phyloP scores from a whole-genome alignment of 176 grass and related monocot genomes.

The bread wheat (Triticum aestivum) region DNA sequence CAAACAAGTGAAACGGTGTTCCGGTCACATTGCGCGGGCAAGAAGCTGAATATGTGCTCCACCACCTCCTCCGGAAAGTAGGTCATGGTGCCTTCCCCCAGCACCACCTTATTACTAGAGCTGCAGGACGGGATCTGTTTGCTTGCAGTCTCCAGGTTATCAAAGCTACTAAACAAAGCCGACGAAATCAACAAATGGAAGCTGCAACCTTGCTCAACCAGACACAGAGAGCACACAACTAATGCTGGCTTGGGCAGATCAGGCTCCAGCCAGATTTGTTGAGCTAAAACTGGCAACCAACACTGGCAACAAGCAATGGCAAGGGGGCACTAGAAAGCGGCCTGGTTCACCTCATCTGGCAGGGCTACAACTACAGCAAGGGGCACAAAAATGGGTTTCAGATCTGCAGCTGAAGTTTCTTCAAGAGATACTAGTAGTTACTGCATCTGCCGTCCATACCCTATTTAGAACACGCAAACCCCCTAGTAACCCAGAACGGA shows the following conservation, averaged over 20 bases:
- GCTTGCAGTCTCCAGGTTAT: background rate
- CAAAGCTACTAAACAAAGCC: background rate
- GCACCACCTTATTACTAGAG: conserved; percentile 23
- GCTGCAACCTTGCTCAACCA: background rate
- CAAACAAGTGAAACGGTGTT: conserved; percentile 74
- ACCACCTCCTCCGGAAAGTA: conserved; percentile 92
- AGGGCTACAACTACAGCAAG: conserved; percentile 2
- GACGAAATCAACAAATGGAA: background rate
- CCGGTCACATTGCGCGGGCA: conserved; percentile 54
- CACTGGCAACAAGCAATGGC: background rate
- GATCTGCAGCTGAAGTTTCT: conserved; percentile 17
- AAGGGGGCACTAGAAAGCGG: background rate
- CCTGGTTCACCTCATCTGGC: conserved; percentile 10
- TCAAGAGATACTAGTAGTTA: background rate
- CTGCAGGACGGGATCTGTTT: conserved; percentile 20
- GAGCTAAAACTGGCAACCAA: background rate
- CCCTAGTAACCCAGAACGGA: conserved; percentile 21
- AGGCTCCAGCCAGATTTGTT: background rate
- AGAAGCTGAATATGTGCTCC: conserved; percentile 87
- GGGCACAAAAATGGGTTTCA: background rate
- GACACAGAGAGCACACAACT: background rate
- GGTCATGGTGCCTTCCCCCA: conserved; percentile 48
- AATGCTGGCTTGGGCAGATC: background rate
- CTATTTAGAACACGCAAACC: conserved; percentile 18
- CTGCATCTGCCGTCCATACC: conserved; percentile 20